Evolutionary conservation across 2,329 filamentous ascomycete genomes (phyloP).

Genomic region (Scedosporium aurantiacum): DNA sequence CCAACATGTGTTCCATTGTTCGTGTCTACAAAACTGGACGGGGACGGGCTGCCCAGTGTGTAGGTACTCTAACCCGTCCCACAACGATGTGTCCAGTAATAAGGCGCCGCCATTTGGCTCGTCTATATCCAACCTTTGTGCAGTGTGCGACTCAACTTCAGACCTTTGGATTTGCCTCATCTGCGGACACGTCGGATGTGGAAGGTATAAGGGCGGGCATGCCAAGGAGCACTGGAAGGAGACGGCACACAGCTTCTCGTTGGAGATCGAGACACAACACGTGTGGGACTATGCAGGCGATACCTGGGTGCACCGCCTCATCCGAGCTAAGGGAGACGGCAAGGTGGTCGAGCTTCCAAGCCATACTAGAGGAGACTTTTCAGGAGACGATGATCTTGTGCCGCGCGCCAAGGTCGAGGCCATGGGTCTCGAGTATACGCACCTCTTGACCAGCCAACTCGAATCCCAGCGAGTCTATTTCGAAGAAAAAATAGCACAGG

Average conservation of each 20-base stretch:
- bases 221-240: constrained; percentile 90
- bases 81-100: constrained; percentile 25
- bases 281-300: constrained; percentile 98
- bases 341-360: constrained; percentile 85
- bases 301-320: constrained; percentile 89
- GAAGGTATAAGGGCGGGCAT: constrained; percentile 86
- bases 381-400: constrained; percentile 53
- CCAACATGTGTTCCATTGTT: constrained; percentile 96
- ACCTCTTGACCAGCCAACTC: constrained; percentile 82
- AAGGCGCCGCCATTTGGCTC: constrained; percentile 43
- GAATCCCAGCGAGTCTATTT: constrained; percentile 91
- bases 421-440: constrained; percentile 89
- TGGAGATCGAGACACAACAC: constrained; percentile 86
- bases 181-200: constrained; percentile 86
- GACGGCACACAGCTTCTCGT: constrained; percentile 79
- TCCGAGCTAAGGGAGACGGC: constrained; percentile 85
- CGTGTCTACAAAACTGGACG: constrained; percentile 91
- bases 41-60: constrained; percentile 91
- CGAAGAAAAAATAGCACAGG: constrained; percentile 81
- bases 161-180: constrained; percentile 95
- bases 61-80: constrained; percentile 60
- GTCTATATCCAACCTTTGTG: constrained; percentile 60
- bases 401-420: constrained; percentile 59
- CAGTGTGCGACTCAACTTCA: constrained; percentile 64
- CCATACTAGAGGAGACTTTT: constrained; percentile 11